Evolutionary conservation across 352 stramenopile genomes (phyloP), one percentile per base, ranked within the genome.

Genomic region (Globisporangium parvum): DNA sequence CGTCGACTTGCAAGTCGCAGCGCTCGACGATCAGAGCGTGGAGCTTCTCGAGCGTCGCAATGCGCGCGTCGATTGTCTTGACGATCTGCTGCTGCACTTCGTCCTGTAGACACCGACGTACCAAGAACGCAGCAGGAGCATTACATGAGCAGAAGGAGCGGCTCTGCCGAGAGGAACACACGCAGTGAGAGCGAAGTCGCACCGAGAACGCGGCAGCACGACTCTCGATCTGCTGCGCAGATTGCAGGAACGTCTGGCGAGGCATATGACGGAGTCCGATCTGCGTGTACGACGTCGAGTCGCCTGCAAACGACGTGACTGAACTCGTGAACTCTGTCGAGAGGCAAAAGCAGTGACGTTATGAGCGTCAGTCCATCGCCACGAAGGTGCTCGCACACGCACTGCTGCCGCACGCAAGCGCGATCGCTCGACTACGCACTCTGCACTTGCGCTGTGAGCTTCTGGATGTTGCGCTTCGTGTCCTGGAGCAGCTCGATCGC

Each of bases 1-100:
- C 63, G 20, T 88, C 80, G 18, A 88, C 53, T 46, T 87, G 73
- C 17, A 88, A 59, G n/a, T 77, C 73, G 4, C 51, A 51, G 12
- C 75, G 73, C 10, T 80, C 62, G n/a, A 64, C 50, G 21, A 91
- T 74, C 28, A 80, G 55, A 6, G 41, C 53, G 45, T 72, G 56
- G 11, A 85, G 66, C 11, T 57, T 52, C 33, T 79, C 58, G 2
- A 85, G 49, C 8, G 70, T 68, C 20, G 51, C 49, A 39, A 88
- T 63, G 5, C 62, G 72, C 39, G 52, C 61, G 59, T 86, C 65
- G 21, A 91, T 71, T 18, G 70, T 57, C 8, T 40, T 41, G 2
- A 88, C n/a, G 35, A 87, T 50, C 15, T 28, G 23, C 17, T 57
- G 64, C 24, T 66, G 69, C 20, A 81, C 73, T 49, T 79, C 66